Evolutionary conservation across 441 rosid genomes (phyloP), one percentile per base, ranked within the genome.

Genomic region (Gossypium schwendimanii): DNA sequence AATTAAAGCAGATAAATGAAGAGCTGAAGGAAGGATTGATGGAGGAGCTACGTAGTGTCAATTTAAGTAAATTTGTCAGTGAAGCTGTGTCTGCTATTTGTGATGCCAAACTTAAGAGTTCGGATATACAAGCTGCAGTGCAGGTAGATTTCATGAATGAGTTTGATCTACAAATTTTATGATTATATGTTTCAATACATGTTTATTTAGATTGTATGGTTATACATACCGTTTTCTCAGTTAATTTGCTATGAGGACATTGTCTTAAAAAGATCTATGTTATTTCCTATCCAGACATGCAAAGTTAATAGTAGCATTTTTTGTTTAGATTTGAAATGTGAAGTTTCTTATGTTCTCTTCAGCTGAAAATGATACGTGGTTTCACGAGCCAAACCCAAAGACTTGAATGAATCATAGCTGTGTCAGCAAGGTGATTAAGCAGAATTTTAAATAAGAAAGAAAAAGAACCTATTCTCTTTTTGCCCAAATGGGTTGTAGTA

Each of bases 71-170:
- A 79, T 96, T 96, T 76, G 99, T 93, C 17, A 93, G 97, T 78
- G 97, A 96, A 85, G 98, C 97, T 15, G 99, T 93, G 73, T 83
- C 96, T 57, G 91, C 97, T 73, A 93, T 93, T 69, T 96, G 97
- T 85, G 99, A 96, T 74, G 98, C 97, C 74, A 96, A 96, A 83
- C 98, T 96, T 75, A 91, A 85, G 85, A 83, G 88, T 80, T 85
- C 96, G 15, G 99, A 96, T 79, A 90, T 93, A 79, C 99, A 87
- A 81, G 94, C 97, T 64, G 99, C 97, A 64, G 93, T 89, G 77
- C 98, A 96, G 96, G 99, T 93, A 76, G 58, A 44, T 73, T 74
- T 76, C 64, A 14, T 39, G 67, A 31, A n/a, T 53, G 70, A 39
- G 64, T 71, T 77, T 68, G 69, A 24, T 45, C 39, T 3, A 7